phyloP scores from a whole-genome alignment of 2,329 filamentous ascomycete genomes.

The Bertia moriformis region DNA sequence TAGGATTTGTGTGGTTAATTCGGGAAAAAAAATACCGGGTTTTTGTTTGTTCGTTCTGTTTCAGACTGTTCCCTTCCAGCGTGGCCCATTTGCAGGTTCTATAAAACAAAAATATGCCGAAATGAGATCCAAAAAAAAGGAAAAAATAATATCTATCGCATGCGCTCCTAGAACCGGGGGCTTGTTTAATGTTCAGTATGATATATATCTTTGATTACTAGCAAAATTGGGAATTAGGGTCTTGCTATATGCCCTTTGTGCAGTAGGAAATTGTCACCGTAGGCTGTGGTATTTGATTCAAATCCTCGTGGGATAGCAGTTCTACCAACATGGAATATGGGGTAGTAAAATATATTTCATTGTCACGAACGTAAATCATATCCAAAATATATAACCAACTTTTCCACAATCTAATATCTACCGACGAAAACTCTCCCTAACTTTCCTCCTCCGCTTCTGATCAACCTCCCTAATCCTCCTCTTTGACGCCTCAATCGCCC shows the following conservation, averaged over 20 bases:
- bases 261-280: too few species aligned
- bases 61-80: background rate
- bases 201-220: background rate
- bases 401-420: too few species aligned
- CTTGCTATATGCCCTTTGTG: background rate
- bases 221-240: conserved; percentile 1
- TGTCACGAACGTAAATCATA: background rate
- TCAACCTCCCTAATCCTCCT: background rate
- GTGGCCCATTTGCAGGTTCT: background rate
- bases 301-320: background rate
- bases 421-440: background rate
- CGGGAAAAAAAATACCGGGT: background rate
- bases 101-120: background rate
- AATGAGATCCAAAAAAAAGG: background rate
- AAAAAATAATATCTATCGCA: background rate
- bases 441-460: too few species aligned
- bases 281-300: background rate
- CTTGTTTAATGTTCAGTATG: conserved; percentile 1
- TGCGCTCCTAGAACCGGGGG: background rate
- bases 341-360: background rate
- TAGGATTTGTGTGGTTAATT: conserved; percentile 1
- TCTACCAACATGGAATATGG: background rate
- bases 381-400: too few species aligned
- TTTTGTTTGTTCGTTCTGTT: background rate
- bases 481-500: background rate